A percentile compares a stretch with the other conserved stretches of the same genome.
phyloP scores from a whole-genome alignment of 2,329 filamentous ascomycete genomes.

The Hypoxylon sp. region DNA sequence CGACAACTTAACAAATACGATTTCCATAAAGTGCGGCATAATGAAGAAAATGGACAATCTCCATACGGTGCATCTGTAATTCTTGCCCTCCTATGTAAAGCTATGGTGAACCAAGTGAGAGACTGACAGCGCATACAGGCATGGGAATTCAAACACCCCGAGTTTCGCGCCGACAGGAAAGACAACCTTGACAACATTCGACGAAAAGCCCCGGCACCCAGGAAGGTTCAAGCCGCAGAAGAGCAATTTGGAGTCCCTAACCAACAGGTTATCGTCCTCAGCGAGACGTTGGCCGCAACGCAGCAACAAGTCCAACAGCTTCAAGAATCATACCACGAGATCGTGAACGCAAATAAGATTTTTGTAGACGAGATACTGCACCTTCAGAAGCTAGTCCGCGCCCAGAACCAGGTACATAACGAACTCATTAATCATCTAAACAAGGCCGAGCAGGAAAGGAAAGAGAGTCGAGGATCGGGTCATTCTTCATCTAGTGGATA shows the following conservation, averaged over 20 bases:
- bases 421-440: constrained; percentile 66
- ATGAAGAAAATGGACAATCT: constrained; percentile 83
- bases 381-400: constrained; percentile 67
- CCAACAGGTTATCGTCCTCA: constrained; percentile 89
- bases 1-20: constrained; percentile 82
- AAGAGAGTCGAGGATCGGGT: constrained; percentile 52
- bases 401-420: constrained; percentile 64
- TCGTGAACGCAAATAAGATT: constrained; percentile 69
- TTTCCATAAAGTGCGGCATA: constrained; percentile 90
- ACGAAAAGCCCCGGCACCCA: constrained; percentile 89
- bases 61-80: constrained; percentile 81
- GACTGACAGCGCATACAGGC: constrained; percentile 62
- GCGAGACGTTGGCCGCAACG: constrained; percentile 86
- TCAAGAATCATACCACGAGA: constrained; percentile 83
- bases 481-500: constrained; percentile 51
- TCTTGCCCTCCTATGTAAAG: constrained; percentile 41
- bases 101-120: constrained; percentile 7
- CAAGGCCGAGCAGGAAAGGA: constrained; percentile 57
- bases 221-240: constrained; percentile 73
- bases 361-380: constrained; percentile 69
- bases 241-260: constrained; percentile 77
- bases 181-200: constrained; percentile 96
- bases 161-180: constrained; percentile 95
- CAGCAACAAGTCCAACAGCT: constrained; percentile 91
- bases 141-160: constrained; percentile 97